Percentiles rank a stretch among this genome's conserved stretches.
Conservation (phyloP, 257 asterid genomes). For the Thymus mandschuricus region DNA sequence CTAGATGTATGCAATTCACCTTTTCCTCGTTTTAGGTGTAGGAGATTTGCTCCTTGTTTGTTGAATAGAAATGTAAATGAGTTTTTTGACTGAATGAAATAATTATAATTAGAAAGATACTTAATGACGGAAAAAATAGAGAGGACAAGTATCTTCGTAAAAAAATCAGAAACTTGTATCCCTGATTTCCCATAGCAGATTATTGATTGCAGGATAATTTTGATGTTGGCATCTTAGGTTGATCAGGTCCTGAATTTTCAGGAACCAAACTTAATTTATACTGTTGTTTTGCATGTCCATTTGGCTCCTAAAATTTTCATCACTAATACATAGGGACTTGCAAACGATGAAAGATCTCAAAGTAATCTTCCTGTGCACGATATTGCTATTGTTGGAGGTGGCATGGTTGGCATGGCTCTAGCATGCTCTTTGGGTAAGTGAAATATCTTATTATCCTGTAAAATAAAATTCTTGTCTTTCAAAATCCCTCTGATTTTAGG, state of each 20-base stretch:
- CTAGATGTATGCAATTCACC: background rate
- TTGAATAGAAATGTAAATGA: slow-evolving; percentile 19
- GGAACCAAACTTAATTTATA: slow-evolving; percentile 7
- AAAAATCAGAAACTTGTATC: slow-evolving; percentile 19
- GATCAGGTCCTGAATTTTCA: slow-evolving; percentile 8
- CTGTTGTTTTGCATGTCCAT: slow-evolving; percentile 3
- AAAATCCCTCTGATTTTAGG: slow-evolving; percentile 9
- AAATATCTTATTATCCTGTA: slow-evolving; percentile 25
- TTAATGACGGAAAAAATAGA: background rate
- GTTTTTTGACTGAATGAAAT: background rate
- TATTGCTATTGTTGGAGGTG: slow-evolving; percentile 98
- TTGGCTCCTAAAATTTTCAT: slow-evolving; percentile 9
- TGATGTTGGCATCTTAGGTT: slow-evolving; percentile 16
- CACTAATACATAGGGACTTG: slow-evolving; percentile 44
- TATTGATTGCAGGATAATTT: slow-evolving; percentile 2
- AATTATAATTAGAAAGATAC: background rate
- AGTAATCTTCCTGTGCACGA: slow-evolving; percentile 63
- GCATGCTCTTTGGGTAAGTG: slow-evolving; percentile 85
- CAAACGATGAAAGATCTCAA: slow-evolving; percentile 34
- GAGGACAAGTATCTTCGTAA: background rate
- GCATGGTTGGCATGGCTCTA: slow-evolving; percentile 99
- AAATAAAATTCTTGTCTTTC: slow-evolving; percentile 17
- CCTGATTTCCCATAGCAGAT: background rate
- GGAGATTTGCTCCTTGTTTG: slow-evolving; percentile 15
- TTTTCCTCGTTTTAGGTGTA: slow-evolving; percentile 3